Conservation (phyloP, 2,329 filamentous ascomycete species). For the Bipolaris sorokiniana region DNA sequence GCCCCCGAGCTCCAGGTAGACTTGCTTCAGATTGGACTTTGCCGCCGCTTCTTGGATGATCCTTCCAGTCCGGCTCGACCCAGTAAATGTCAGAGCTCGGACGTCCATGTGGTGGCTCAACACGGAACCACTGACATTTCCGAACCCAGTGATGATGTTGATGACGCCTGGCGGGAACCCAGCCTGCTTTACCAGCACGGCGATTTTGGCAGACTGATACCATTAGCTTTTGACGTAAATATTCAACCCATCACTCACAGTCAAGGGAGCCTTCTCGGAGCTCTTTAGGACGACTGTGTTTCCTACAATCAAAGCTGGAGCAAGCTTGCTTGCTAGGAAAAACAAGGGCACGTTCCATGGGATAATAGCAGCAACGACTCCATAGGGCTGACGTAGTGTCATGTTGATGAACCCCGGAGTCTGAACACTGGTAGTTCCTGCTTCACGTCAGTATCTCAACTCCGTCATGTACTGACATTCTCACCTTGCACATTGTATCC, state of each 20-base stretch:
- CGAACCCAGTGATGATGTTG: conserved; percentile 80
- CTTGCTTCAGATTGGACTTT: conserved; percentile 82
- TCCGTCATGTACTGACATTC: background rate
- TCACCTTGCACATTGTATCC: conserved; percentile 69
- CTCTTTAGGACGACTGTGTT: conserved; percentile 46
- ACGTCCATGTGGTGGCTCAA: conserved; percentile 76
- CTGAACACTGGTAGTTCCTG: conserved; percentile 71
- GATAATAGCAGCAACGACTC: conserved; percentile 81
- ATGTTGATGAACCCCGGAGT: conserved; percentile 60
- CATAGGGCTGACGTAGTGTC: conserved; percentile 78
- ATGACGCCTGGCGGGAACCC: conserved; percentile 82
- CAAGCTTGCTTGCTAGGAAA: conserved; percentile 36
- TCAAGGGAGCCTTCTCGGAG: conserved; percentile 63
- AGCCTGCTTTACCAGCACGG: conserved; percentile 76
- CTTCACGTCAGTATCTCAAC: background rate
- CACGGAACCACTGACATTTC: conserved; percentile 81
- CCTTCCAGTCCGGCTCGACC: conserved; percentile 82
- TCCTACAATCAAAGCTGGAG: conserved; percentile 42
- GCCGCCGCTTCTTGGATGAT: conserved; percentile 76
- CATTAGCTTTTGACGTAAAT: conserved; percentile 60
- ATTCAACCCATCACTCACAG: conserved; percentile 64
- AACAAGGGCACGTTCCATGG: conserved; percentile 56
- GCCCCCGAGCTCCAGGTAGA: conserved; percentile 83
- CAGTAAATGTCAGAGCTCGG: conserved; percentile 84
- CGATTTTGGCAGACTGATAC: conserved; percentile 76